Evolutionary conservation across 768 basidiomycete species (phyloP).

Genomic region (Mycena galopus): DNA sequence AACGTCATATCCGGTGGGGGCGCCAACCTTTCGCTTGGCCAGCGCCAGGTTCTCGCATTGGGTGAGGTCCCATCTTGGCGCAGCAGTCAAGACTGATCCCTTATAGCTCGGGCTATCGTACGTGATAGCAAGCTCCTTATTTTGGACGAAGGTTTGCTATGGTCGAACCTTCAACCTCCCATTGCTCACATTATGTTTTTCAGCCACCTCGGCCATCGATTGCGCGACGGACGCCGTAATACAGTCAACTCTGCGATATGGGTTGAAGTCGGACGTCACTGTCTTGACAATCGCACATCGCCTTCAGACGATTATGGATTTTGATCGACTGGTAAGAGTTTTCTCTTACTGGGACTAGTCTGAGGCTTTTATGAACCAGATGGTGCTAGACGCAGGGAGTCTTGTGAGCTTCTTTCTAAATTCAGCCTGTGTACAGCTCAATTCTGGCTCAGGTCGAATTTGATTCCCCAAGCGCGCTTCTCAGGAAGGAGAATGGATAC

Average conservation of each 20-base stretch:
- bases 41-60: conserved; percentile 79
- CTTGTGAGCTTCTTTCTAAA: not conserved
- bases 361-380: not conserved
- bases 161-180: not conserved
- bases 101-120: conserved; percentile 61
- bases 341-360: not conserved
- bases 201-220: not conserved
- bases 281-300: conserved; percentile 51
- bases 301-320: conserved; percentile 47
- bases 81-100: not conserved
- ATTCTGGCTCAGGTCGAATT: not conserved
- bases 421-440: not conserved
- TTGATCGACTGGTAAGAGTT: conserved; percentile 39
- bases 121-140: conserved; percentile 10
- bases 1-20: not conserved
- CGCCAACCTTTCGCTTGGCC: conserved; percentile 50
- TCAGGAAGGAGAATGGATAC: not conserved
- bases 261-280: not conserved
- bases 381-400: not conserved
- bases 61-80: not conserved
- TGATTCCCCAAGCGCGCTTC: not conserved
- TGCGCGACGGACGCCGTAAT: not conserved
- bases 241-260: not conserved
- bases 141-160: not conserved
- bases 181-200: not conserved